Percentiles rank a stretch among this genome's conserved stretches.
Evolutionary conservation across 2,329 filamentous ascomycete genomes (phyloP).

Genomic region (Tolypocladium amazonense): DNA sequence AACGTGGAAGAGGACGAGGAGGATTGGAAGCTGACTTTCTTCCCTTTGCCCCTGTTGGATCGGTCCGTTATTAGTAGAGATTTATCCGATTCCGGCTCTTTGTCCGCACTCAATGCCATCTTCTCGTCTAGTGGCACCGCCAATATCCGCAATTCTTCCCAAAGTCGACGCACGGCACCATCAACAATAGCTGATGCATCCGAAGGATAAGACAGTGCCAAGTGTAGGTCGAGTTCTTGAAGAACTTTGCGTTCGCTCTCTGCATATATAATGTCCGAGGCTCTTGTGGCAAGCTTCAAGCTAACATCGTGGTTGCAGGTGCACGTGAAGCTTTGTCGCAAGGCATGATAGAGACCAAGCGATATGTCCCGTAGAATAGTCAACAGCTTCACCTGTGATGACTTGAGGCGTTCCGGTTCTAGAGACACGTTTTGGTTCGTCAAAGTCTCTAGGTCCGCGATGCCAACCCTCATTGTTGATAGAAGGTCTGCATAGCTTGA

Average conservation of each 20-base stretch:
- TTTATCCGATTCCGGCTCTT: not conserved
- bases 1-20: not conserved
- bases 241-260: not conserved
- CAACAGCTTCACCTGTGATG: not conserved
- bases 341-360: not conserved
- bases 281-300: not conserved
- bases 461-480: not conserved
- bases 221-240: not conserved
- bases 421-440: not conserved
- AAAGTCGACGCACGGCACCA: not conserved
- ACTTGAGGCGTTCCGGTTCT: not conserved
- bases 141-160: not conserved
- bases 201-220: not conserved
- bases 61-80: not conserved
- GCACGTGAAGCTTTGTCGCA: not conserved
- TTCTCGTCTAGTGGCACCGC: not conserved
- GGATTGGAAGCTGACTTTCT: not conserved
- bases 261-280: not conserved
- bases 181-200: not conserved
- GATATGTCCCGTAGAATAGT: not conserved
- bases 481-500: not conserved
- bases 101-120: not conserved
- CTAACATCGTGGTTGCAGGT: not conserved
- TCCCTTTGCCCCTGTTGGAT: not conserved
- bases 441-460: not conserved